Evolutionary conservation across 495 filamentous ascomycete species (phyloP).

Genomic region (Stereocaulon alpinum): DNA sequence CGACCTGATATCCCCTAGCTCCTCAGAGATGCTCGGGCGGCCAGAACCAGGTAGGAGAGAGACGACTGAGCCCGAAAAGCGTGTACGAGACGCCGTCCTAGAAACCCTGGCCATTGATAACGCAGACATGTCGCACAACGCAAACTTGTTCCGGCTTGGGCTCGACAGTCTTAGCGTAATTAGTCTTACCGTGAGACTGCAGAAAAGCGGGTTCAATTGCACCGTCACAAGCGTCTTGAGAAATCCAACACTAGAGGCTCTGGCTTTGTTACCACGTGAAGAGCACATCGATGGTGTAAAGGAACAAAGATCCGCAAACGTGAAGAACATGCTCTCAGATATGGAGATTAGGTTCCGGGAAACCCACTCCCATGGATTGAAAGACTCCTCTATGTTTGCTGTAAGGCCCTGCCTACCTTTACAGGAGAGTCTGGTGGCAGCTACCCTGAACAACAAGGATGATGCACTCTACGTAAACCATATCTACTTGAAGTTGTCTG

Average conservation of each 20-base stretch:
- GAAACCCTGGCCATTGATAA: slow-evolving; percentile 23
- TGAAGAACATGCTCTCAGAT: slow-evolving; percentile 22
- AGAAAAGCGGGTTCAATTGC: slow-evolving; percentile 44
- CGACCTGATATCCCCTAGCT: not conserved
- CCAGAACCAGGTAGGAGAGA: not conserved
- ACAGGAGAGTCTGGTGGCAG: slow-evolving; percentile 72
- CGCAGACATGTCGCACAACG: slow-evolving; percentile 39
- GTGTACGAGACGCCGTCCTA: slow-evolving; percentile 1
- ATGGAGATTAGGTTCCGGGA: slow-evolving; percentile 49
- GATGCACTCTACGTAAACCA: slow-evolving; percentile 72
- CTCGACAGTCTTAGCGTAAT: slow-evolving; percentile 38
- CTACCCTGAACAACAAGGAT: slow-evolving; percentile 54
- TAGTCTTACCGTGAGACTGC: slow-evolving; percentile 57
- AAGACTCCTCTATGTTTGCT: slow-evolving; percentile 20
- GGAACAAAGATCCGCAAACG: not conserved
- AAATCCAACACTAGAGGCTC: slow-evolving; percentile 48
- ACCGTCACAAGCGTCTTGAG: slow-evolving; percentile 58
- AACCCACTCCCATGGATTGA: slow-evolving; percentile 27
- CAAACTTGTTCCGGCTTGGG: slow-evolving; percentile 40
- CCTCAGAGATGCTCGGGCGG: not conserved
- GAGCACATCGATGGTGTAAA: not conserved
- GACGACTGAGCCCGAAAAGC: slow-evolving; percentile 8
- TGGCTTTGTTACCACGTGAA: slow-evolving; percentile 27
- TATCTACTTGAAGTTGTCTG: slow-evolving; percentile 48
- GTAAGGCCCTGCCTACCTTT: slow-evolving; percentile 48